Evolutionary conservation across 179 eudicot genomes (phyloP).

Genomic region (Heliamphora pulchella): DNA sequence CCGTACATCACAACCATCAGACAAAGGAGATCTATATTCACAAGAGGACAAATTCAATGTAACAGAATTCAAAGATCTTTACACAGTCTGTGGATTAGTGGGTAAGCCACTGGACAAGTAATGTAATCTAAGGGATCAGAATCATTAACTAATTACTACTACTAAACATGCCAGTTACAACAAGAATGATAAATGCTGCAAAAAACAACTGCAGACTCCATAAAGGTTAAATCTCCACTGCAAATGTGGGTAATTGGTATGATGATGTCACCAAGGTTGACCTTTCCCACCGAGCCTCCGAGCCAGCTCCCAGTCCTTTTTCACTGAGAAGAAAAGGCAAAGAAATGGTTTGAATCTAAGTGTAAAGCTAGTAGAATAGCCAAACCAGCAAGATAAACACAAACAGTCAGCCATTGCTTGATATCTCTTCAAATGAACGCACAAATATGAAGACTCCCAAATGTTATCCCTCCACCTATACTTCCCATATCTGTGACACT

Average conservation of each 20-base stretch:
- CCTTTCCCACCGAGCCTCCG: constrained; percentile 63
- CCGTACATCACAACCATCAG: not conserved
- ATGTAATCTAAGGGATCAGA: not conserved
- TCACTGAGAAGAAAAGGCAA: constrained; percentile 38
- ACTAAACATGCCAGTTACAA: not conserved
- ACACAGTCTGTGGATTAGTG: not conserved
- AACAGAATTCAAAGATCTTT: not conserved
- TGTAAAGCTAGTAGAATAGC: not conserved
- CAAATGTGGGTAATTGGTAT: not conserved
- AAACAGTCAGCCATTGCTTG: not conserved
- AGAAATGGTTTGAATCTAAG: not conserved
- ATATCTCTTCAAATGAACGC: not conserved
- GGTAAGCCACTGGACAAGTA: not conserved
- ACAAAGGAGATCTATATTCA: not conserved
- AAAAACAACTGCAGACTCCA: not conserved
- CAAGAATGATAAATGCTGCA: not conserved
- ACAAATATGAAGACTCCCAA: not conserved
- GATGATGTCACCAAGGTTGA: constrained; percentile 40
- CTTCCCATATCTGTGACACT: not conserved
- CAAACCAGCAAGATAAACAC: not conserved
- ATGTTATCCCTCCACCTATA: not conserved
- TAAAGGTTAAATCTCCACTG: not conserved
- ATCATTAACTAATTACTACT: not conserved
- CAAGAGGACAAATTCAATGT: not conserved
- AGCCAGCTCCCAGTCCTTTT: constrained; percentile 59